Conservation (phyloP, 208 protist genomes). For the Angomonas desouzai region DNA sequence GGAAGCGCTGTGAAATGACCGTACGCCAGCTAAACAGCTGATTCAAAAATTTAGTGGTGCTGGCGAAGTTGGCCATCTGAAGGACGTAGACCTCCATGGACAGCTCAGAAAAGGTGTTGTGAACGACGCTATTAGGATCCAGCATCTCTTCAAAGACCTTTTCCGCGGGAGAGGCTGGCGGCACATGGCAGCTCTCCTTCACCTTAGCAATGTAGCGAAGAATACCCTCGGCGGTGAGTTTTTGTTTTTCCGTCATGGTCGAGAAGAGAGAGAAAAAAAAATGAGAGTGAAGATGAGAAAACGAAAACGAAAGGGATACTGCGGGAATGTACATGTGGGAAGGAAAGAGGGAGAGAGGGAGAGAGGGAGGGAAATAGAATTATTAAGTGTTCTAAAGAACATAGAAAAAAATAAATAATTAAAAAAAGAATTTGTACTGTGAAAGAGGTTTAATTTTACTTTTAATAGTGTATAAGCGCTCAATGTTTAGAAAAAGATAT, state of each 20-base stretch:
- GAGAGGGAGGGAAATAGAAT: constrained; percentile 4
- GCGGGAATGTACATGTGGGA: too few relatives aligned
- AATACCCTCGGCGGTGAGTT: too few relatives aligned
- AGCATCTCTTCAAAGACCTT: not conserved
- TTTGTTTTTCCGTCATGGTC: too few relatives aligned
- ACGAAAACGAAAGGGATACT: not conserved
- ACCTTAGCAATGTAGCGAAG: not conserved
- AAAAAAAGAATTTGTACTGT: too few relatives aligned
- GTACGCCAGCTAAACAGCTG: not conserved
- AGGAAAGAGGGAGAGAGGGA: too few relatives aligned
- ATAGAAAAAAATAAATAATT: too few relatives aligned
- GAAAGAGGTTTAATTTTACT: constrained; percentile 2
- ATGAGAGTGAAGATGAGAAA: not conserved
- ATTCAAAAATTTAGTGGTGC: not conserved
- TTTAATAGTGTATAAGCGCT: not conserved
- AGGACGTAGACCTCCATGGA: not conserved
- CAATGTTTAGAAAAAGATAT: not conserved
- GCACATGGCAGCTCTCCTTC: not conserved
- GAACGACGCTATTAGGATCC: not conserved
- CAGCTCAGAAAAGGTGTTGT: not conserved
- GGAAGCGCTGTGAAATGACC: not conserved
- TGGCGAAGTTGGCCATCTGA: not conserved
- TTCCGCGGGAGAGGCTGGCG: too few relatives aligned
- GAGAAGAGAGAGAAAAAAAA: constrained; percentile 5
- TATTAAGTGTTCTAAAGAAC: too few relatives aligned